Conservation (phyloP, 306 rosid genomes). For the Betula pendula region DNA sequence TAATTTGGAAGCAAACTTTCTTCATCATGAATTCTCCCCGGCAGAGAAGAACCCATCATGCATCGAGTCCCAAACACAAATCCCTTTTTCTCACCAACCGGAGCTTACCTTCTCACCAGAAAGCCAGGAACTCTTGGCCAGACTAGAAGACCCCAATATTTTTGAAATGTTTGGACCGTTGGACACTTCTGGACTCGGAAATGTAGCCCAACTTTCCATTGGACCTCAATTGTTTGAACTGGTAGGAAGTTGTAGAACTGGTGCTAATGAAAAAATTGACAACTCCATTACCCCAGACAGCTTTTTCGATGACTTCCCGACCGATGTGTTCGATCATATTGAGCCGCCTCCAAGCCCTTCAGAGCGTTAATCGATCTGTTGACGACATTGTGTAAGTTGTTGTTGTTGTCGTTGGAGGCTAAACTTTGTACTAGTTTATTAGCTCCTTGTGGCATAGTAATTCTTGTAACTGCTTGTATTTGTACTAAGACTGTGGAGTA, state of each 20-base stretch:
- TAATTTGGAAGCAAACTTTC: conserved; percentile 22
- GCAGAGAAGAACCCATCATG: conserved; percentile 34
- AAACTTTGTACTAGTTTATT: background rate
- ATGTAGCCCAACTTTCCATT: conserved; percentile 32
- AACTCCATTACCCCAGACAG: conserved; percentile 32
- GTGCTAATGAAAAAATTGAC: conserved; percentile 29
- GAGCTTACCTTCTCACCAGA: conserved; percentile 49
- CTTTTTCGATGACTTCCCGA: conserved; percentile 77
- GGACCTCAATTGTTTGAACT: conserved; percentile 47
- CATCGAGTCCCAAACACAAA: conserved; percentile 29
- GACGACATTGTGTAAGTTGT: background rate
- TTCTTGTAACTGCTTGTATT: conserved; percentile 8
- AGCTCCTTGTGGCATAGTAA: background rate
- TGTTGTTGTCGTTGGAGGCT: too few species aligned
- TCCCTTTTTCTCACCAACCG: conserved; percentile 38
- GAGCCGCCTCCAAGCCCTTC: conserved; percentile 49
- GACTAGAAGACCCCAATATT: conserved; percentile 41
- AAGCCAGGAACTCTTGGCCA: conserved; percentile 42
- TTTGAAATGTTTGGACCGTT: conserved; percentile 40
- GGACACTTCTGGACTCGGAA: conserved; percentile 45
- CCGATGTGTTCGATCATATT: conserved; percentile 59
- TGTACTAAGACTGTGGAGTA: conserved; percentile 18
- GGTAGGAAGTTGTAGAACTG: conserved; percentile 39
- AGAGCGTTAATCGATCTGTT: conserved; percentile 34
- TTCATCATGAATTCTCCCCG: conserved; percentile 38